Percentiles rank a stretch among this genome's conserved stretches.
phyloP scores from a whole-genome alignment of 1,139 yeast species.

The Groenewaldozyma auringiensis region DNA sequence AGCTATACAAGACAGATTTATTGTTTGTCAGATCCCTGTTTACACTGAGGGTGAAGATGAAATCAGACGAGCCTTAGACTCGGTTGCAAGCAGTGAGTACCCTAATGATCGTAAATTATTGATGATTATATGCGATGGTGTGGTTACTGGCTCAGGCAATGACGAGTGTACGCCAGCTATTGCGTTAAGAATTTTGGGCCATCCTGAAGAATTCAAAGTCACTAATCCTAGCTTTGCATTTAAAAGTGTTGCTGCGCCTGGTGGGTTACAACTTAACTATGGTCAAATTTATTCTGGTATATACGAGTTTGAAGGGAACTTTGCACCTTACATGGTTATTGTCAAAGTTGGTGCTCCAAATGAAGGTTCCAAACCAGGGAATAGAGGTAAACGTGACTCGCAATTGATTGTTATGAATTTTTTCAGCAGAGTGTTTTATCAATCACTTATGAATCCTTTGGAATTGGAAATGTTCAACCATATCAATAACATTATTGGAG shows the following conservation, averaged over 20 bases:
- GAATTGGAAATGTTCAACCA: constrained; percentile 34
- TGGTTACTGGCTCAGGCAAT: constrained; percentile 34
- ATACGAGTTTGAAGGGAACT: constrained; percentile 32
- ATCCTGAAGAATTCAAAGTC: constrained; percentile 20
- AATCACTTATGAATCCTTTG: constrained; percentile 32
- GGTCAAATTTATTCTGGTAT: constrained; percentile 33
- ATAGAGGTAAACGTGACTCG: constrained; percentile 35
- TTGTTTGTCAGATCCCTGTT: constrained; percentile 34
- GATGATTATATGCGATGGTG: constrained; percentile 33
- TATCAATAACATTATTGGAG: constrained; percentile 32
- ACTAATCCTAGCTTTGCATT: constrained; percentile 31
- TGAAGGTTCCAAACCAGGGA: constrained; percentile 32
- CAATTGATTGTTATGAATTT: constrained; percentile 32
- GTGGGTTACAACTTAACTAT: constrained; percentile 30
- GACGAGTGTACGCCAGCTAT: constrained; percentile 33
- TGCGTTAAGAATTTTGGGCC: constrained; percentile 33
- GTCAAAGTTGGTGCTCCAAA: constrained; percentile 34
- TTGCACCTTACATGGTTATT: constrained; percentile 32
- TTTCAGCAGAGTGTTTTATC: constrained; percentile 32
- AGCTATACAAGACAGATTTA: constrained; percentile 30
- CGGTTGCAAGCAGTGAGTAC: constrained; percentile 30
- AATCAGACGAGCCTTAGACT: constrained; percentile 32
- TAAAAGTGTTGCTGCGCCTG: constrained; percentile 30
- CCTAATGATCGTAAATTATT: constrained; percentile 33
- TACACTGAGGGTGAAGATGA: constrained; percentile 35